These are phyloP conservation scores for Blyttiomyces sp. DNA, from an alignment of 371 early-diverging fungal genomes.

Conservation along the genomic window DNA sequence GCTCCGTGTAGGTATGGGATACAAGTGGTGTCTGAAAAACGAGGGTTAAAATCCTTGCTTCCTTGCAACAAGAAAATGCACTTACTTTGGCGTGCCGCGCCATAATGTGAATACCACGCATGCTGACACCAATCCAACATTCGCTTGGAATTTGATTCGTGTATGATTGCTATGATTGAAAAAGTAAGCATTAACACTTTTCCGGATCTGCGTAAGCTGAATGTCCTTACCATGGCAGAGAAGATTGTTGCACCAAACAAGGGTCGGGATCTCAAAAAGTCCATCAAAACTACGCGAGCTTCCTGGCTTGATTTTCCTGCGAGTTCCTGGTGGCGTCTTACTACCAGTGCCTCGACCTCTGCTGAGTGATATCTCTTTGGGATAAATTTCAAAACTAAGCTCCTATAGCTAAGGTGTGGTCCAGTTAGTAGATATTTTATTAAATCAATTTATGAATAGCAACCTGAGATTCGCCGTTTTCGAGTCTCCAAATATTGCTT, in stretches of 20 bases:
- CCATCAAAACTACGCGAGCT: conserved; percentile 25
- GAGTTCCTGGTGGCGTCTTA: conserved; percentile 23
- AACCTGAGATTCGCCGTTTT: conserved; percentile 19
- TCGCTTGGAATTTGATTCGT: conserved; percentile 38
- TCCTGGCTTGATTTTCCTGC: conserved; percentile 19
- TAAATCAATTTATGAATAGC: too few species aligned
- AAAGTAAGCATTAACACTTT: not conserved
- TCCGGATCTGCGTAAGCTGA: not conserved
- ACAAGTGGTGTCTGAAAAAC: conserved; percentile 7
- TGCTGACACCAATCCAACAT: conserved; percentile 46
- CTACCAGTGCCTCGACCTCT: conserved; percentile 15
- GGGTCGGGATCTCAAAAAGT: conserved; percentile 29
- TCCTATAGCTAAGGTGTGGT: conserved; percentile 12
- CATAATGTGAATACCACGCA: conserved; percentile 37
- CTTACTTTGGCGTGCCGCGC: conserved; percentile 32
- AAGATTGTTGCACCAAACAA: conserved; percentile 42
- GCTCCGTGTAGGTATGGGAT: conserved; percentile 32
- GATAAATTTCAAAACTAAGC: conserved; percentile 2
- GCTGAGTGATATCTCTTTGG: conserved; percentile 9
- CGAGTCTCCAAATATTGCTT: conserved; percentile 30
- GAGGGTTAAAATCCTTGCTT: not conserved
- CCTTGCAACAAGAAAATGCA: not conserved
- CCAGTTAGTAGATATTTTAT: not conserved
- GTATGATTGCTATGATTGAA: conserved; percentile 36
- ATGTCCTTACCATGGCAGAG: conserved; percentile 32